Evolutionary conservation across 345 rosid species (phyloP).

Genomic region (Rhodomyrtus tomentosa): DNA sequence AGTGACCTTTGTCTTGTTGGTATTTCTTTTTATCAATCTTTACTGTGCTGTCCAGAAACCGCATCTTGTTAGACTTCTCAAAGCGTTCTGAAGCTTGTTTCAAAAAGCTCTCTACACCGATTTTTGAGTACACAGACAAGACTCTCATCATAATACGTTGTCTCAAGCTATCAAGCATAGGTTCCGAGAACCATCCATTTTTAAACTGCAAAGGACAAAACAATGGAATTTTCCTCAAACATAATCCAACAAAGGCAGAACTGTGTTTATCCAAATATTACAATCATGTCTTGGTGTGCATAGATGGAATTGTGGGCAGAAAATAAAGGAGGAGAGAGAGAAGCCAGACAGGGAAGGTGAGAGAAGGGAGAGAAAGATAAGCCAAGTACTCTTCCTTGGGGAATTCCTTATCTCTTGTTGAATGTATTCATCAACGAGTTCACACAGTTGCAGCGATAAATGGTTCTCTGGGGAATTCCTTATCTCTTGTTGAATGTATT

Average conservation of each 20-base stretch:
- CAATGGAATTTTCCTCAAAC: background rate
- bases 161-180: slow-evolving; percentile 61
- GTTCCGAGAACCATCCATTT: slow-evolving; percentile 85
- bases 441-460: slow-evolving; percentile 64
- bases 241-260: background rate
- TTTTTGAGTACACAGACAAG: slow-evolving; percentile 57
- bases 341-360: background rate
- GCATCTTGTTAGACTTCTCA: slow-evolving; percentile 59
- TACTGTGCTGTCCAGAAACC: slow-evolving; percentile 28
- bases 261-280: background rate
- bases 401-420: slow-evolving; percentile 84
- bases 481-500: slow-evolving; percentile 84
- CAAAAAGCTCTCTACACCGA: slow-evolving; percentile 57
- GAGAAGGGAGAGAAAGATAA: background rate
- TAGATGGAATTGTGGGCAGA: background rate
- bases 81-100: slow-evolving; percentile 63
- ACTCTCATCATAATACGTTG: slow-evolving; percentile 69
- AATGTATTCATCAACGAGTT: slow-evolving; percentile 81
- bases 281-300: background rate
- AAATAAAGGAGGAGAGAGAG: background rate
- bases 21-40: slow-evolving; percentile 32
- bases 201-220: slow-evolving; percentile 38
- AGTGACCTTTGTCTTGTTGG: slow-evolving; percentile 9
- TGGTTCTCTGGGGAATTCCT: no score
- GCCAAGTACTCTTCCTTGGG: slow-evolving; percentile 46